Conservation (phyloP, 371 early-diverging fungal species). For the Entomophthora muscae region DNA sequence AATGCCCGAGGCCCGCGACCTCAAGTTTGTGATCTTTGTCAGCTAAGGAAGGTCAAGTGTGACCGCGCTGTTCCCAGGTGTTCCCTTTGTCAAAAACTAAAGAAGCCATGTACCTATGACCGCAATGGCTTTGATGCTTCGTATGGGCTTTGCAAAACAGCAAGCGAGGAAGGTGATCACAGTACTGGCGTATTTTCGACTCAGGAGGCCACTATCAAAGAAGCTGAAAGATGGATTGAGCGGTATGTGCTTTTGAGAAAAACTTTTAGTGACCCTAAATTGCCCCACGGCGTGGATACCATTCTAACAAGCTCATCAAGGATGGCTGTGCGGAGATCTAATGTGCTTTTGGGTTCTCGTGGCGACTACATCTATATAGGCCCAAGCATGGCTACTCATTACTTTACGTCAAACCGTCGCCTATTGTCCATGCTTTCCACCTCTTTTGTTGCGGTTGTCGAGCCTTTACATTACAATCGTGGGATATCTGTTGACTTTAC, state of each 20-base stretch:
- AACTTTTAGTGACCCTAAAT: not conserved
- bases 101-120: conserved; percentile 7
- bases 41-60: conserved; percentile 7
- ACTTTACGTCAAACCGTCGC: not conserved
- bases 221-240: not conserved
- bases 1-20: not conserved
- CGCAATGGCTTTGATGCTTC: conserved; percentile 4
- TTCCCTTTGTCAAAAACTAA: not conserved
- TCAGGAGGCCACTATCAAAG: not conserved
- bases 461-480: not conserved
- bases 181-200: not conserved
- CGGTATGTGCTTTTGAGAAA: not conserved
- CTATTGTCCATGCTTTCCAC: not conserved
- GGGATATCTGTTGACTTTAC: not conserved
- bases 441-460: not conserved
- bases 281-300: no score
- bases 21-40: conserved; percentile 6
- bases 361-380: not conserved
- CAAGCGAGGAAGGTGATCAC: not conserved
- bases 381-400: not conserved
- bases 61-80: not conserved
- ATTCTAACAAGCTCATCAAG: no score
- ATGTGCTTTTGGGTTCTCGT: not conserved
- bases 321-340: no score
- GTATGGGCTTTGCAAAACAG: not conserved